A percentile compares a stretch with the other conserved stretches of the same genome.
These are phyloP conservation scores for Mariannaea sp. DNA, from an alignment of 2,329 filamentous ascomycete species.

Conservation along the genomic window DNA sequence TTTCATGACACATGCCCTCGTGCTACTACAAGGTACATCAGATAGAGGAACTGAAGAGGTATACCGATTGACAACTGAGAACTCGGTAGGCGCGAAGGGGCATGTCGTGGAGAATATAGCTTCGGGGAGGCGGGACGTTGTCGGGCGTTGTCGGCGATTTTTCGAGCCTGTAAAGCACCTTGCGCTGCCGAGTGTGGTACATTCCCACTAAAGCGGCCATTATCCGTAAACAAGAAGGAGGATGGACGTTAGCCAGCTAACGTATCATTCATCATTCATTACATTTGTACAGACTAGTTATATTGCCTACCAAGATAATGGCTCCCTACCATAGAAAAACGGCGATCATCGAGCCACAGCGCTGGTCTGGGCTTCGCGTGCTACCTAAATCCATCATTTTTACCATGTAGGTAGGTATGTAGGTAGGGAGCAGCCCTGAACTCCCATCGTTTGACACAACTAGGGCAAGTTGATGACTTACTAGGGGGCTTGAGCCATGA, in stretches of 20 bases:
- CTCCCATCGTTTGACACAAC: neutral
- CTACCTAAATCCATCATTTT: neutral
- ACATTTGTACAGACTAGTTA: too few relatives aligned
- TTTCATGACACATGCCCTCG: neutral
- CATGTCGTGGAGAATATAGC: too few relatives aligned
- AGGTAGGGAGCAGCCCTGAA: neutral
- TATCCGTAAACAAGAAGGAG: too few relatives aligned
- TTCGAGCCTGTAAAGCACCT: neutral
- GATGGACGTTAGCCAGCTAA: too few relatives aligned
- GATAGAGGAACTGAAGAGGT: too few relatives aligned
- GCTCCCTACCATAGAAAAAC: neutral
- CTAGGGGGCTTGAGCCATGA: conserved; percentile 2
- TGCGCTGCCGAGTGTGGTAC: neutral
- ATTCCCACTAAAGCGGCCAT: neutral
- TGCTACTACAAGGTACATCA: too few relatives aligned
- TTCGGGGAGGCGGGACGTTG: too few relatives aligned
- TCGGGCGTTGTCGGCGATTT: neutral
- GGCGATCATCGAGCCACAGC: conserved; percentile 12
- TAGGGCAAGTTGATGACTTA: too few relatives aligned
- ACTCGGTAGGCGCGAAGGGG: too few relatives aligned
- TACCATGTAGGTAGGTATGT: too few relatives aligned
- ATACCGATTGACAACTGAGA: too few relatives aligned
- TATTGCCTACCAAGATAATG: neutral
- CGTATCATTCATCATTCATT: too few relatives aligned
- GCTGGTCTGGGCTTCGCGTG: neutral